Evolutionary conservation across 805 yeast genomes (phyloP), one percentile per base, ranked within the genome.

Genomic region (Candida nitratophila): DNA sequence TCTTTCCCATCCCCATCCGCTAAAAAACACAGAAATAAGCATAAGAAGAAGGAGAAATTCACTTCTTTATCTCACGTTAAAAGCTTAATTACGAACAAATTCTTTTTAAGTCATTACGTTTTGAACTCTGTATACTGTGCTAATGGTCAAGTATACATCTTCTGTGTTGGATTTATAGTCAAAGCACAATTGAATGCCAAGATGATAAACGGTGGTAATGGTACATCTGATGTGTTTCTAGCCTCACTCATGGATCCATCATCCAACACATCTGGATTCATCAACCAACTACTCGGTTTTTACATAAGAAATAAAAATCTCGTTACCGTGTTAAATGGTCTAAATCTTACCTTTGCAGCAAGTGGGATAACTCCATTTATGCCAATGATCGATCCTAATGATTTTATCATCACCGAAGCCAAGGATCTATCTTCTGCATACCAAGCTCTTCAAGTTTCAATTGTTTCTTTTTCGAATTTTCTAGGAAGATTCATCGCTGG

Each of bases 381-480:
- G 45, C 30, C 53, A 51, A 14, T 22, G 44, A 9, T 37, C 46
- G 33, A 26, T 44, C 17, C 43, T 34, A 22, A 36, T 36, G 29
- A 15, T 5, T 22, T 36, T 49, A 19, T 17, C 45, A 17, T 24
- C 17, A 17, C 3, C 5, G 36, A 50, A 30, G 47, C 52, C 4
- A 51, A 55, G 11, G 64, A 69, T 14, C 59, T 69, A 0, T 68
- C 76, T 1, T 67, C 74, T 6, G 66, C 76, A 15, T 63, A 70
- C 9, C 91, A 84, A 55, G 87, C 90, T 1, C 44, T 82, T 6
- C 90, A 84, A 55, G 90, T 84, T 0, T 79, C 87, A 1, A 64
- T 78, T 1, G 70, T 83, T 12, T 82, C 91, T 1, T 52, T 82
- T 15, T 71, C 79, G 24, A 81, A 86, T 16, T 84, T 83, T 55